Conservation (phyloP, 257 asterid genomes). For the Avicennia marina region DNA sequence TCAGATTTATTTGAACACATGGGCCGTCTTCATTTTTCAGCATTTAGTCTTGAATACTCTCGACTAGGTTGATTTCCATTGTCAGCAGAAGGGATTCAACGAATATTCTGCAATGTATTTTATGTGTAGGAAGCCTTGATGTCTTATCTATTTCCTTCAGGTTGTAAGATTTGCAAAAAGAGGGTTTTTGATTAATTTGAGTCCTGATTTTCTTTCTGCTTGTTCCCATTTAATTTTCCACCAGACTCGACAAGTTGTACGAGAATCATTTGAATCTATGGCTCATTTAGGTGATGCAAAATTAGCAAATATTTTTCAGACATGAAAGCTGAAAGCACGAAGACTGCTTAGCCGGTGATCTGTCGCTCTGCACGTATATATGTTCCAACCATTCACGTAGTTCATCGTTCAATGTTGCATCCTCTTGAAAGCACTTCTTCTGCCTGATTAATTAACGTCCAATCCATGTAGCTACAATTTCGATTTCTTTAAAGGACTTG, state of each 20-base stretch:
- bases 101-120: background rate
- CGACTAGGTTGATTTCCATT: background rate
- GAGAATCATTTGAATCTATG: background rate
- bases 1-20: too few species aligned
- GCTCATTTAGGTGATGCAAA: slow-evolving; percentile 19
- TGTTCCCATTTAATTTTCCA: background rate
- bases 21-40: too few species aligned
- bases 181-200: background rate
- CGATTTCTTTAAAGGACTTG: slow-evolving; percentile 45
- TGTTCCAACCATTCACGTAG: background rate
- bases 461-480: slow-evolving; percentile 39
- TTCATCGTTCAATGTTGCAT: background rate
- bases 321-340: slow-evolving; percentile 12
- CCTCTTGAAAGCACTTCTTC: background rate
- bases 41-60: too few species aligned
- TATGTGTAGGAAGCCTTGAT: background rate
- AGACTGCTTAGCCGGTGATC: background rate
- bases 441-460: too few species aligned
- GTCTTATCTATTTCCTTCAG: background rate
- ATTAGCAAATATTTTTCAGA: slow-evolving; percentile 7
- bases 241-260: background rate
- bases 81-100: background rate
- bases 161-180: background rate
- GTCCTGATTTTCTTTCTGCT: background rate
- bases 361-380: slow-evolving; percentile 6